These are phyloP conservation scores for Astragalus membranaceus DNA, from an alignment of 306 rosid genomes.

Conservation along the genomic window DNA sequence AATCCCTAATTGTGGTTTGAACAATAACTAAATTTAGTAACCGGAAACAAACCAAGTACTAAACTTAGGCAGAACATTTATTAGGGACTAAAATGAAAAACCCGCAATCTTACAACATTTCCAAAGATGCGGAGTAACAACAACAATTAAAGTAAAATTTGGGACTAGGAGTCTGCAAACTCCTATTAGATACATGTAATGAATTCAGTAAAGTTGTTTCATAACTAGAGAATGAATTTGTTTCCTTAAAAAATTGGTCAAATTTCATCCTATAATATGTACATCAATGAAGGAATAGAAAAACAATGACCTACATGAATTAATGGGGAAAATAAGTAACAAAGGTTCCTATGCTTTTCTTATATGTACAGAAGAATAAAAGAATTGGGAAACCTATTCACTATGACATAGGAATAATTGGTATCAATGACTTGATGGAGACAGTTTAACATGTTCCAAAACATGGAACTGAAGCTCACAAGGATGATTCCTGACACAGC, in stretches of 20 bases:
- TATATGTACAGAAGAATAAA: constrained; percentile 43
- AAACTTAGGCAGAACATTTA: too few relatives aligned
- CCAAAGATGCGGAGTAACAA: too few relatives aligned
- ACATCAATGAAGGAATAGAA: constrained; percentile 7
- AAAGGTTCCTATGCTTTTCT: constrained; percentile 29
- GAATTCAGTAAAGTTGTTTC: not conserved
- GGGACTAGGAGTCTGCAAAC: not conserved
- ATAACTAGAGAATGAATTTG: not conserved
- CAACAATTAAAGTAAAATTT: too few relatives aligned
- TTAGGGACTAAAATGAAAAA: too few relatives aligned
- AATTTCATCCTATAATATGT: constrained; percentile 7
- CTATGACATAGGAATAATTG: constrained; percentile 7
- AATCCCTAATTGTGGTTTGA: too few relatives aligned
- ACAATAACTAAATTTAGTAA: too few relatives aligned
- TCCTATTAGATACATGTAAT: too few relatives aligned
- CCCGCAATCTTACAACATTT: too few relatives aligned
- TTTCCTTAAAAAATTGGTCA: constrained; percentile 27
- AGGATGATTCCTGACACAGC: constrained; percentile 83
- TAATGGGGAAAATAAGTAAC: constrained; percentile 16
- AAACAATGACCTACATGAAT: constrained; percentile 19
- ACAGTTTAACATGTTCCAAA: constrained; percentile 56
- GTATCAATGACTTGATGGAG: constrained; percentile 42
- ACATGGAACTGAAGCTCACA: constrained; percentile 55
- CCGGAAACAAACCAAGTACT: too few relatives aligned
- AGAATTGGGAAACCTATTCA: constrained; percentile 14